These are phyloP conservation scores for Colletotrichum chrysophilum DNA, from an alignment of 2,329 filamentous ascomycete species.

Conservation along the genomic window DNA sequence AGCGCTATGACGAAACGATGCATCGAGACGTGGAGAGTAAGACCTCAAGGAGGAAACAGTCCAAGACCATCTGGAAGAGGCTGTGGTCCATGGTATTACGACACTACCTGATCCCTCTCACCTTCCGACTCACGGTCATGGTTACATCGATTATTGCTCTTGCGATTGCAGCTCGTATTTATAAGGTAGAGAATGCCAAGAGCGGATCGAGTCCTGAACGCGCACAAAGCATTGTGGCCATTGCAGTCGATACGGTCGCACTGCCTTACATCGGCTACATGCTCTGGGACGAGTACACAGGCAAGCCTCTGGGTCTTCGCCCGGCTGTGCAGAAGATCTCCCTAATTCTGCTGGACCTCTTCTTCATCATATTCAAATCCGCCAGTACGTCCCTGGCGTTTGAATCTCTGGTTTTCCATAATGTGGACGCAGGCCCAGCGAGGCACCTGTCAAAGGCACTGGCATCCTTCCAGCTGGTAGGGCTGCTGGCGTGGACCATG, in stretches of 20 bases:
- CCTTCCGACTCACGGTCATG: slow-evolving; percentile 83
- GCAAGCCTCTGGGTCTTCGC: slow-evolving; percentile 88
- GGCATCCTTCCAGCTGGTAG: slow-evolving; percentile 79
- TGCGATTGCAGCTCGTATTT: slow-evolving; percentile 78
- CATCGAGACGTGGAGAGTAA: slow-evolving; percentile 30
- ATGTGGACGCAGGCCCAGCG: slow-evolving; percentile 27
- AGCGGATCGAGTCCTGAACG: slow-evolving; percentile 57
- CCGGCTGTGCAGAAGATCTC: slow-evolving; percentile 84
- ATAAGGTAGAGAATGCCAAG: slow-evolving; percentile 58
- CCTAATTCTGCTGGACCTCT: slow-evolving; percentile 87
- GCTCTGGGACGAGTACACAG: slow-evolving; percentile 95
- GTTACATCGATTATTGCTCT: slow-evolving; percentile 83
- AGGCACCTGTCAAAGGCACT: slow-evolving; percentile 68
- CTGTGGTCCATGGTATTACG: slow-evolving; percentile 74
- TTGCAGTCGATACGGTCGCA: slow-evolving; percentile 87
- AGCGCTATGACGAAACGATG: slow-evolving; percentile 36
- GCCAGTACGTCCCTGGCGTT: slow-evolving; percentile 92
- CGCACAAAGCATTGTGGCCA: slow-evolving; percentile 84
- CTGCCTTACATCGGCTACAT: slow-evolving; percentile 92
- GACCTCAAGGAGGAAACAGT: slow-evolving; percentile 28
- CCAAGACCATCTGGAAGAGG: slow-evolving; percentile 52
- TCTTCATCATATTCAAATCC: slow-evolving; percentile 97
- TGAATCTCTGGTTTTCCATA: slow-evolving; percentile 73
- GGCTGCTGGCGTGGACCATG: slow-evolving; percentile 85
- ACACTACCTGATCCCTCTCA: slow-evolving; percentile 83